Evolutionary conservation across 2,329 filamentous ascomycete genomes (phyloP), one percentile per base, ranked within the genome.

Genomic region (Botrytis squamosa): DNA sequence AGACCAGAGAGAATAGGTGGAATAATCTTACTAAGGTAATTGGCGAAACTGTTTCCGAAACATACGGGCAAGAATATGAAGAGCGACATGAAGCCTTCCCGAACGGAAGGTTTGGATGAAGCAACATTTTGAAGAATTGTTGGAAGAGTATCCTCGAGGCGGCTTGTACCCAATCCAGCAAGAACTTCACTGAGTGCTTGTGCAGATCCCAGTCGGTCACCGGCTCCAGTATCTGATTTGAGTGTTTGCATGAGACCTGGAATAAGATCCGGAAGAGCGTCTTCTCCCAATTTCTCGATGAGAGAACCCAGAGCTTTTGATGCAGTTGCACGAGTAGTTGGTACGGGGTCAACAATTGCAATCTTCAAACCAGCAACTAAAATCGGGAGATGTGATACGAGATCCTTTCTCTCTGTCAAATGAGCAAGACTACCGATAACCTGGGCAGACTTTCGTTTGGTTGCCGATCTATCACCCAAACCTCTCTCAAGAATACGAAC

Each of bases 31-130:
- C 91, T 93, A 75, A 99, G 91, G 81, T 99, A 99, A 81, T 94
- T 94, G 78, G 96, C 92, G 81, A 99, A 99, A 83, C 95, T 97
- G 87, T 99, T 99, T 80, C 96, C 96, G 80, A 99, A 99, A 84
- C 96, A 99, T 71, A 97, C 96, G 20, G 96, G 96, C 85, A 99
- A 90, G 88, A 98, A 99, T 78, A 99, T 98, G 84, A 99, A 99
- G 59, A 99, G 88, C 12, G 96, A 98, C 96, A 99, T 99, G 85
- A 99, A 99, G 64, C 96, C 96, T 86, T 99, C 96, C 79, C 96
- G 91, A 76, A 99, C 94, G 72, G 94, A 90, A 29, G 96, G 82
- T 83, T 97, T 98, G 78, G 92, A 90, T 79, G 95, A 98, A 78
- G 94, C 91, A 77, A 97, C 95, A 80, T 99, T 99, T 80, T 98